Evolutionary conservation across 169 alveolate genomes (phyloP), one percentile per base, ranked within the genome.

Genomic region (Plasmodium relictum): DNA sequence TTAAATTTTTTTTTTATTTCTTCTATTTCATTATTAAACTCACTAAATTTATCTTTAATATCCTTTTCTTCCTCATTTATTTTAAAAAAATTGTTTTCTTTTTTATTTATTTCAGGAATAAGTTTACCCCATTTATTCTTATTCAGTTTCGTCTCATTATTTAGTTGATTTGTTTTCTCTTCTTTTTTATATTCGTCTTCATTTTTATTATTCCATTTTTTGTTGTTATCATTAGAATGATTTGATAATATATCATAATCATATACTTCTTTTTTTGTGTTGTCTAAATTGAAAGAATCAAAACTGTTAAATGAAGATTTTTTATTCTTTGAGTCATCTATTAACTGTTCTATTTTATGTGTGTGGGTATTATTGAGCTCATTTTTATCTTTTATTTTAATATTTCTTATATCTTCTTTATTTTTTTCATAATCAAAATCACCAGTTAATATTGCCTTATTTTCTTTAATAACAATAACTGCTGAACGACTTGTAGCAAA

Each of bases 401-500:
- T 7, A n/a, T 58, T 58, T 2, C n/a, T 41, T 22, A n/a, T 20
- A 0, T 37, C 12, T 63, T 41, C 39, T 0, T 41, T 44, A 20
- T 37, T 56, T 0, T 61, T 45, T 3, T 5, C 63, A 45, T 41
- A 58, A 48, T 18, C 68, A 50, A 24, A 37, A 24, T 52, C 89
- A 24, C 37, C 18, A 6, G 9, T 22, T 48, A 65, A 48, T 3
- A 58, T 16, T 8, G 24, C 6, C 6, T 65, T 78, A 18, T 41
- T 7, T 16, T 78, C 71, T 22, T 78, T 66, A 20, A 58, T 61
- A 16, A 66, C 85, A 18, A 68, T 3, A 22, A 66, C 91, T 0
- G 85, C 91, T 0, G 91, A 83, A 20, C 91, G 44, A 44, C 91
- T 66, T 31, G 31, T 22, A 16, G 63, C 85, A 69, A 68, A 83